Conservation (phyloP, 306 rosid genomes). For the Quercus rubra region DNA sequence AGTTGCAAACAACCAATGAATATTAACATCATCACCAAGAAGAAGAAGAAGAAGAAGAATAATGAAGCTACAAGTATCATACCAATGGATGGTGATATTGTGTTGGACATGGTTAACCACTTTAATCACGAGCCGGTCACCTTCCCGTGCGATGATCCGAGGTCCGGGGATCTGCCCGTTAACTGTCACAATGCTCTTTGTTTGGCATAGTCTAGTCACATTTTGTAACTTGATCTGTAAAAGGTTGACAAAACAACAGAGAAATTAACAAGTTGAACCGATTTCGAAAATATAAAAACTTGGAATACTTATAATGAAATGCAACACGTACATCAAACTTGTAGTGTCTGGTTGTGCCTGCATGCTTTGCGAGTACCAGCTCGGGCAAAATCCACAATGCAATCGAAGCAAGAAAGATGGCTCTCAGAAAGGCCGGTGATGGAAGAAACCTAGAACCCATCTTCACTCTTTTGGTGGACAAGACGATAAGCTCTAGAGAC, state of each 20-base stretch:
- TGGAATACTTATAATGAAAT: background rate
- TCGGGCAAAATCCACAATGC: constrained; percentile 33
- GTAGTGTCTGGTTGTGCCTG: constrained; percentile 60
- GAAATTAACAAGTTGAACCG: background rate
- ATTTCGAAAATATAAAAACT: too few species aligned
- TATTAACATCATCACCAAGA: background rate
- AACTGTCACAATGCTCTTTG: constrained; percentile 67
- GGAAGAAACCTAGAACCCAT: constrained; percentile 31
- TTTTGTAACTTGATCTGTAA: constrained; percentile 51
- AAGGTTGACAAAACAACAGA: background rate
- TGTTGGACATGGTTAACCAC: constrained; percentile 59
- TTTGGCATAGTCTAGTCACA: constrained; percentile 64
- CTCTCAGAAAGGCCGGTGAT: constrained; percentile 18
- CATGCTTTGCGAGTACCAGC: constrained; percentile 44
- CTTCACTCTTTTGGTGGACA: constrained; percentile 6
- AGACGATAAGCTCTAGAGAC: background rate
- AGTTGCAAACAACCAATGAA: too few species aligned
- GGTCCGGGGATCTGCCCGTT: constrained; percentile 71
- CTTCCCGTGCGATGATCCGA: constrained; percentile 72
- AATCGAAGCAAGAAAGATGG: constrained; percentile 25
- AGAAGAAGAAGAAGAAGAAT: background rate
- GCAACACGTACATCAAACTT: constrained; percentile 44
- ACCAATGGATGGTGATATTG: constrained; percentile 68
- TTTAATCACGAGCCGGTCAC: constrained; percentile 53
- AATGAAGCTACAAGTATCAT: background rate